These are phyloP conservation scores for Penicillium cinerascens DNA, from an alignment of 495 filamentous ascomycete genomes.

Conservation along the genomic window DNA sequence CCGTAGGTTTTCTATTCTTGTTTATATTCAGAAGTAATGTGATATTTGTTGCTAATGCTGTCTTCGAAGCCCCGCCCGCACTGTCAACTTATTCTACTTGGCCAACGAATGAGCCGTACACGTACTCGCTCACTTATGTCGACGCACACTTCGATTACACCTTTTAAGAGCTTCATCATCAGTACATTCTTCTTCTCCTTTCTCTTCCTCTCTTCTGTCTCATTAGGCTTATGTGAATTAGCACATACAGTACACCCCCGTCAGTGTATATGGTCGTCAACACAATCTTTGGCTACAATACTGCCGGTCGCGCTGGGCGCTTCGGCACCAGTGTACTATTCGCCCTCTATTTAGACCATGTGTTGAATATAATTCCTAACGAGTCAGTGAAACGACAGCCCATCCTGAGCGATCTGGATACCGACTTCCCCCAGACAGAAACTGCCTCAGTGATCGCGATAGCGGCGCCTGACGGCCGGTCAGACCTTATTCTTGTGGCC, in stretches of 20 bases:
- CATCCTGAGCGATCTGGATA: conserved; percentile 16
- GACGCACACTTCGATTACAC: conserved; percentile 15
- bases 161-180: conserved; percentile 8
- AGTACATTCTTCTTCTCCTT: background rate
- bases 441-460: conserved; percentile 12
- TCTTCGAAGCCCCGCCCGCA: conserved; percentile 14
- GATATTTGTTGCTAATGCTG: conserved; percentile 2
- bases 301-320: conserved; percentile 15
- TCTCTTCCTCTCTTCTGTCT: background rate
- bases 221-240: background rate
- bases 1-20: conserved; percentile 4
- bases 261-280: conserved; percentile 22
- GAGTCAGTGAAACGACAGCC: conserved; percentile 15
- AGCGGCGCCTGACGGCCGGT: conserved; percentile 8
- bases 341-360: conserved; percentile 15
- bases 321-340: conserved; percentile 20
- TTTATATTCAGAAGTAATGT: background rate
- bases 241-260: conserved; percentile 14
- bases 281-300: conserved; percentile 18
- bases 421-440: conserved; percentile 19
- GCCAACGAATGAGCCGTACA: conserved; percentile 14
- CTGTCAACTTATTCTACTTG: conserved; percentile 23
- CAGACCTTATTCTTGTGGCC: conserved; percentile 17
- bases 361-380: conserved; percentile 12
- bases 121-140: conserved; percentile 17